Evolutionary conservation across 2,329 filamentous ascomycete species (phyloP).

Genomic region (Apiospora koreana): DNA sequence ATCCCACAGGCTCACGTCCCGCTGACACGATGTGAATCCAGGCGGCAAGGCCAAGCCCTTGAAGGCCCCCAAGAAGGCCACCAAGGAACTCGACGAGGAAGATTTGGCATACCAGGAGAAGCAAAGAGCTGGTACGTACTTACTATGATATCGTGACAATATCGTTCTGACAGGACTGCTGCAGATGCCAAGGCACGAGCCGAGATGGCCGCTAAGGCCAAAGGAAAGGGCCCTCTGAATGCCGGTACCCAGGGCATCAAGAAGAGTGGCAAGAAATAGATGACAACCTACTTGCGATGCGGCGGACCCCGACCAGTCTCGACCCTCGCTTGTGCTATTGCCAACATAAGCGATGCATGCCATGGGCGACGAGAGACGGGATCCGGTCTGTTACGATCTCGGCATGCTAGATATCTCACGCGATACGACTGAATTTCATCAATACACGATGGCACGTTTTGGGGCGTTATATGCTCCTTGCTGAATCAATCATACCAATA

Average conservation of each 20-base stretch:
- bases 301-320: not conserved
- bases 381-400: not conserved
- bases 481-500: not conserved
- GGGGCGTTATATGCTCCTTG: not conserved
- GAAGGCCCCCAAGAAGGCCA: conserved; percentile 86
- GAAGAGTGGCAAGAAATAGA: conserved; percentile 96
- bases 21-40: conserved; percentile 35
- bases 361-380: not conserved
- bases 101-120: conserved; percentile 81
- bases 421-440: not conserved
- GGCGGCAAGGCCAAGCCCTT: conserved; percentile 82
- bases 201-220: conserved; percentile 77
- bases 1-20: not conserved
- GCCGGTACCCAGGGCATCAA: conserved; percentile 88
- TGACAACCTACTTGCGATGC: not conserved
- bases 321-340: not conserved
- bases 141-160: not conserved
- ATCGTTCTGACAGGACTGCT: not conserved
- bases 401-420: not conserved
- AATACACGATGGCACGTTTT: not conserved
- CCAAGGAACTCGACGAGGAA: conserved; percentile 83
- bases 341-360: not conserved
- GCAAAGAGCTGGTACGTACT: conserved; percentile 74
- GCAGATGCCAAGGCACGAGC: conserved; percentile 83
- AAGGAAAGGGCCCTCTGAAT: conserved; percentile 87